Evolutionary conservation across 768 basidiomycete genomes (phyloP), one percentile per base, ranked within the genome.

Genomic region (Pleurotus djamor): DNA sequence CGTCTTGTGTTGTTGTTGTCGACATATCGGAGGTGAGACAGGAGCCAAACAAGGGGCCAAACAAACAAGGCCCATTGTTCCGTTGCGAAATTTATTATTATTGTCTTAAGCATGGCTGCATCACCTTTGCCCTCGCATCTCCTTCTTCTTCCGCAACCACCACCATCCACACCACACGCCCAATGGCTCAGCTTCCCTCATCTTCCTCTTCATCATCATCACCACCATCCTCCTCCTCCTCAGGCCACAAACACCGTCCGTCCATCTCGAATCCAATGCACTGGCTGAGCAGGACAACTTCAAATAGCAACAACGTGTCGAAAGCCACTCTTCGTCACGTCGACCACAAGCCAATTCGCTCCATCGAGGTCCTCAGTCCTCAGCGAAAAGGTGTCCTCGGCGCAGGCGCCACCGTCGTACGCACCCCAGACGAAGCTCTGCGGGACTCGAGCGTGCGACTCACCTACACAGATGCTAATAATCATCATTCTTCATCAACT

Each of bases 381-480:
- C 60, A 74, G 5, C 79, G 83, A 10, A 77, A 71, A 45, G 84
- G 84, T 2, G 70, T 75, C 3, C 80, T 91, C 16, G 91, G 89
- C n/a, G 68, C 81, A 16, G 90, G 91, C 43, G 91, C 91, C 12
- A 87, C 79, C 1, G 76, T 94, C 34, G 91, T 93, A 38, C 78
- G 86, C 59, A 93, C 92, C 0, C 92, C 92, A 6, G 85, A 88
- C 63, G 92, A 94, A 58, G 91, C 91, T 17, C 75, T 94, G 34
- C 75, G 77, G 48, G 80, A 79, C 50, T 79, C 80, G 0, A 71
- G 76, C 16, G 76, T 82, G 2, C 69, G 79, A 47, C 69, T 79
- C n/a, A 75, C 72, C 6, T 73, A 68, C 44, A 71, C 72, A 28
- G 68, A 62, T 28, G 64, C 63, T 35, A 28, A 28, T 28, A 28